Percentiles rank a stretch among this genome's conserved stretches.
Evolutionary conservation across 129 eudicot species (phyloP).

Genomic region (Tagetes patula): DNA sequence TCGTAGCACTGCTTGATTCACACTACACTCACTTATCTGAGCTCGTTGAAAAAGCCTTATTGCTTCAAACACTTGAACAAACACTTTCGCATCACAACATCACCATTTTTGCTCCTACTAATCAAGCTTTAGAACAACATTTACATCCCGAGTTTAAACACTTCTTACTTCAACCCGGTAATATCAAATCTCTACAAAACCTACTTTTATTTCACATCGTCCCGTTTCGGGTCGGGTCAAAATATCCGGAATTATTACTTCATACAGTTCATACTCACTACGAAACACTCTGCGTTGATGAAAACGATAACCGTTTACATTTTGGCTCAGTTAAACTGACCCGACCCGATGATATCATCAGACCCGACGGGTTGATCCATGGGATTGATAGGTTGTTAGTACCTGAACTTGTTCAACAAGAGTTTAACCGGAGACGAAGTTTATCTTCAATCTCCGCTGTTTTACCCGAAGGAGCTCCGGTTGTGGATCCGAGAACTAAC

Average conservation of each 20-base stretch:
- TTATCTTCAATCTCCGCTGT: conserved; percentile 77
- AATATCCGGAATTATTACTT: not conserved
- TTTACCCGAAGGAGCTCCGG: conserved; percentile 86
- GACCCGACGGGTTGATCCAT: conserved; percentile 81
- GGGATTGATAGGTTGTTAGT: conserved; percentile 73
- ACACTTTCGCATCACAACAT: conserved; percentile 56
- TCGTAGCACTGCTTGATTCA: conserved; percentile 83
- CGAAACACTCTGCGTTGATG: conserved; percentile 35
- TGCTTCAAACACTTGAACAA: conserved; percentile 64
- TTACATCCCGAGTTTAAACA: conserved; percentile 83
- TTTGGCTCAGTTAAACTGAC: conserved; percentile 42
- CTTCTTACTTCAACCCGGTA: conserved; percentile 74
- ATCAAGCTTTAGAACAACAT: conserved; percentile 63
- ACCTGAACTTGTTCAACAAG: conserved; percentile 67
- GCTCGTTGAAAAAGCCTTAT: conserved; percentile 73
- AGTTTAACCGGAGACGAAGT: conserved; percentile 65
- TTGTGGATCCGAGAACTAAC: conserved; percentile 76
- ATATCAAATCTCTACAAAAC: conserved; percentile 70
- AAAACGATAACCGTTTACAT: no score
- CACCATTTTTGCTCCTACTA: conserved; percentile 82
- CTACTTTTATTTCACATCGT: conserved; percentile 64
- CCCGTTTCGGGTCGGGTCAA: conserved; percentile 65
- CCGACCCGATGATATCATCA: conserved; percentile 59
- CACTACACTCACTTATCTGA: conserved; percentile 82
- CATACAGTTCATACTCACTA: not conserved